Evolutionary conservation across 306 rosid genomes (phyloP).

Genomic region (Inga leiocalycina): DNA sequence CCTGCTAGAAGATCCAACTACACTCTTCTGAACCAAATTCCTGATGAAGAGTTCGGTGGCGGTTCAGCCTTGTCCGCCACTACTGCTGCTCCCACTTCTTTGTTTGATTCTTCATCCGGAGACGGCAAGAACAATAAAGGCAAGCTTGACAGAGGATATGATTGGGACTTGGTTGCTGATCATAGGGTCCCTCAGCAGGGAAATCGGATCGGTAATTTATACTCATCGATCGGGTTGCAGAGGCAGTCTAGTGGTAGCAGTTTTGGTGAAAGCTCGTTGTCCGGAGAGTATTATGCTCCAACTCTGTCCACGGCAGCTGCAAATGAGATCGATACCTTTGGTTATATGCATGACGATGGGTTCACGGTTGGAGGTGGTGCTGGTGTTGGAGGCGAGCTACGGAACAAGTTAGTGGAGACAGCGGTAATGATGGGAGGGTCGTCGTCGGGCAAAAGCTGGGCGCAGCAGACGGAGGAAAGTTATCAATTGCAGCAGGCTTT

Average conservation of each 20-base stretch:
- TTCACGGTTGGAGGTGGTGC: slow-evolving; percentile 43
- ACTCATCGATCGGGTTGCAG: slow-evolving; percentile 75
- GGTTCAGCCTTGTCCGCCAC: slow-evolving; percentile 31
- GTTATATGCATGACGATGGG: slow-evolving; percentile 63
- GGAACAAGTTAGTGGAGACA: slow-evolving; percentile 51
- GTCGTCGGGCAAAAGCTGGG: slow-evolving; percentile 85
- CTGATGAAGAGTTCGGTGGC: slow-evolving; percentile 66
- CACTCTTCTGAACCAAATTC: slow-evolving; percentile 72
- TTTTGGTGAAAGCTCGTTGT: slow-evolving; percentile 88
- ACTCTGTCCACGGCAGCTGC: slow-evolving; percentile 63
- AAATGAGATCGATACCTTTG: slow-evolving; percentile 71
- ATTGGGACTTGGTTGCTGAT: slow-evolving; percentile 77
- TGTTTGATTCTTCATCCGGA: slow-evolving; percentile 56
- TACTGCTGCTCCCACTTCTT: slow-evolving; percentile 48
- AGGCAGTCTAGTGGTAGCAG: slow-evolving; percentile 98
- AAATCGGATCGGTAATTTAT: slow-evolving; percentile 78
- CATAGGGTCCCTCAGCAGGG: slow-evolving; percentile 61
- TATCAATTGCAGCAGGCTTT: slow-evolving; percentile 92
- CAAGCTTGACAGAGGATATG: slow-evolving; percentile 60
- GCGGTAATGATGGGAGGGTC: slow-evolving; percentile 51
- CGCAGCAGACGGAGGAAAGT: slow-evolving; percentile 99
- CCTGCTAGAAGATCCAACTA: slow-evolving; percentile 88
- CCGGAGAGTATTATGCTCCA: slow-evolving; percentile 87
- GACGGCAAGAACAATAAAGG: slow-evolving; percentile 62
- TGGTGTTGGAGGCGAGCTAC: slow-evolving; percentile 45